These are phyloP conservation scores for Corylus avellana DNA, from an alignment of 306 rosid genomes.

Conservation along the genomic window DNA sequence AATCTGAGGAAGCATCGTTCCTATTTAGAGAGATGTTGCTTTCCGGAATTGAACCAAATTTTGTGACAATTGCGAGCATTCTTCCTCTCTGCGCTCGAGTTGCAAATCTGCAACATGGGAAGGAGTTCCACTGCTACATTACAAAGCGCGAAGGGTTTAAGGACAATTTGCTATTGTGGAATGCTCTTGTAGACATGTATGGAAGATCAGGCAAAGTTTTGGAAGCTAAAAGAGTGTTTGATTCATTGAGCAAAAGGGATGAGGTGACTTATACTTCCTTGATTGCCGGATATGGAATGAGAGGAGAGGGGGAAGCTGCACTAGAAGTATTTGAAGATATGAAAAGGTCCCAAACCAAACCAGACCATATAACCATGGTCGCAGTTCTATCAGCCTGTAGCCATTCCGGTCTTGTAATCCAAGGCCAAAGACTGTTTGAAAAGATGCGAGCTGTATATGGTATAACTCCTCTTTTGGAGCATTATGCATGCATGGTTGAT, in stretches of 20 bases:
- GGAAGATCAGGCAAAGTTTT: conserved; percentile 76
- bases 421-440: conserved; percentile 59
- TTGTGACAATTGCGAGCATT: conserved; percentile 79
- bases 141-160: conserved; percentile 50
- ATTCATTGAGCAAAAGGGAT: conserved; percentile 64
- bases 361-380: conserved; percentile 81
- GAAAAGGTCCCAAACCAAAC: conserved; percentile 54
- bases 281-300: conserved; percentile 83
- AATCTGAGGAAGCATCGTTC: conserved; percentile 64
- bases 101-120: conserved; percentile 85
- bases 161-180: conserved; percentile 63
- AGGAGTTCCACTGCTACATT: conserved; percentile 87
- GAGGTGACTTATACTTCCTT: conserved; percentile 84
- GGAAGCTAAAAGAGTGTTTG: conserved; percentile 74
- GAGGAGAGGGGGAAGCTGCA: conserved; percentile 74
- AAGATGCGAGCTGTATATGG: conserved; percentile 55
- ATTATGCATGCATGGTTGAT: conserved; percentile 83
- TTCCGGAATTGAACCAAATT: conserved; percentile 62
- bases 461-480: conserved; percentile 64
- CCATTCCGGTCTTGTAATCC: conserved; percentile 73
- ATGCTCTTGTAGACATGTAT: conserved; percentile 87
- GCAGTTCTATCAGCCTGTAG: conserved; percentile 85
- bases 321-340: conserved; percentile 77
- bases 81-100: conserved; percentile 92
- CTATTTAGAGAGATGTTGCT: conserved; percentile 74